Base-by-base conservation (phyloP, 495 filamentous ascomycete genomes). In the Clavariopsis aquatica region DNA sequence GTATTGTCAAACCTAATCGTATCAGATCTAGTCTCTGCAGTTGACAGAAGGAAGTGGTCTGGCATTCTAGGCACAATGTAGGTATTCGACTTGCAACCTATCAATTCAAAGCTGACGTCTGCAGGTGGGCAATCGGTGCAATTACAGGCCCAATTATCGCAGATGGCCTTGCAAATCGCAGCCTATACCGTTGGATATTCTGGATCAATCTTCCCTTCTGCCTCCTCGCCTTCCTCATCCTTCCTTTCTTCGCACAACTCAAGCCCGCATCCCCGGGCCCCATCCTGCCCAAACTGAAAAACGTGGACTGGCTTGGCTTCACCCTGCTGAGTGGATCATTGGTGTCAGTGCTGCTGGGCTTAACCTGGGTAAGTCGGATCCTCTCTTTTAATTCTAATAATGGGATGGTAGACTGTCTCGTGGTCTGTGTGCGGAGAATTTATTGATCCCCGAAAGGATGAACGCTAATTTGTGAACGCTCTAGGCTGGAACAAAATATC, bases 71-170 rank as follows among this genome's bases (percentile, higher is more conserved):
- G 71, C 19, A 66, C 69, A 22, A 72, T 65, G 62, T 69, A 57
- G 34, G 67, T 54, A 10, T 23, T 36, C n/a, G 13, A 31, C 43
- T 51, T 17, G 47, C 20, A 4, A 4, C 15, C 20, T 10, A 6
- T 2, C 24, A 46, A n/a, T 27, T 20, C n/a, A 5, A 29, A 47
- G 22, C 57, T 55, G 38, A 55, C 22, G n/a, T 38, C 6, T 24
- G 1, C 55, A 69, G 66, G 31, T 78, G 73, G 74, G 82, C 82
- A 28, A 49, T 91, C 20, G 88, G 87, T 0, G 83, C 80, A 0
- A 85, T 89, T 0, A 78, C 77, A 3, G 88, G 89, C 1, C 89
- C 89, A 1, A 74, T 91, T 46, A 74, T 91, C n/a, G 89, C 55
- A 2, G 57, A 46, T 10, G 43, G 41, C 4, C 57, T 69, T 12